Evolutionary conservation across 352 stramenopile genomes (phyloP).

Genomic region (Blastocystis sp.): DNA sequence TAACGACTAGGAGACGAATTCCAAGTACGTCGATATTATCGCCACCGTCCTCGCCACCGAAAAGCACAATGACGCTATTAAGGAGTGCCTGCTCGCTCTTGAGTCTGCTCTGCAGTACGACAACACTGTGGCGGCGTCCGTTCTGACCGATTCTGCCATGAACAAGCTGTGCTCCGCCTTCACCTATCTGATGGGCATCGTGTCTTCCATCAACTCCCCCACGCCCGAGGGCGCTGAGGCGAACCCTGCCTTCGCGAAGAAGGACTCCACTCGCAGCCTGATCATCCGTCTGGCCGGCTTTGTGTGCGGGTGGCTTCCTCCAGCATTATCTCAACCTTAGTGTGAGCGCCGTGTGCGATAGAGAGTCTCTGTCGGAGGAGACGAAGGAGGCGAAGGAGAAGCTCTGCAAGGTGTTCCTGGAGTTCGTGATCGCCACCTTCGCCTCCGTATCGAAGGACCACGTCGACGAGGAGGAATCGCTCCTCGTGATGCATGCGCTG

Average conservation of each 20-base stretch:
- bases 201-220: constrained; percentile 9
- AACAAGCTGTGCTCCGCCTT: constrained; percentile 13
- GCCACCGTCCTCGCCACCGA: background rate
- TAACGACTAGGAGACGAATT: background rate
- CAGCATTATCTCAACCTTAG: background rate
- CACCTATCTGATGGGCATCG: background rate
- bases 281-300: constrained; percentile 23
- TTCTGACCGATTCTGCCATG: constrained; percentile 4
- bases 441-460: background rate
- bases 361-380: constrained; percentile 1
- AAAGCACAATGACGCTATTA: constrained; percentile 2
- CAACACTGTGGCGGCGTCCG: background rate
- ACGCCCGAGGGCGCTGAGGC: background rate
- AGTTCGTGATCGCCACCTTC: constrained; percentile 1
- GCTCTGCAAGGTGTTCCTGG: constrained; percentile 1
- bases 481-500: constrained; percentile 39
- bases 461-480: constrained; percentile 27
- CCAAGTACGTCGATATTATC: constrained; percentile 1
- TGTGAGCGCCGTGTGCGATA: too few species aligned
- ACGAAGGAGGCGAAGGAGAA: background rate
- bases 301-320: background rate
- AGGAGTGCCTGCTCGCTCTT: background rate
- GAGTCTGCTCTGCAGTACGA: constrained; percentile 26
- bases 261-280: background rate
- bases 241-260: background rate